Base-by-base conservation (phyloP, 2,329 filamentous ascomycete species). In the Aspergillus eucalypticola region DNA sequence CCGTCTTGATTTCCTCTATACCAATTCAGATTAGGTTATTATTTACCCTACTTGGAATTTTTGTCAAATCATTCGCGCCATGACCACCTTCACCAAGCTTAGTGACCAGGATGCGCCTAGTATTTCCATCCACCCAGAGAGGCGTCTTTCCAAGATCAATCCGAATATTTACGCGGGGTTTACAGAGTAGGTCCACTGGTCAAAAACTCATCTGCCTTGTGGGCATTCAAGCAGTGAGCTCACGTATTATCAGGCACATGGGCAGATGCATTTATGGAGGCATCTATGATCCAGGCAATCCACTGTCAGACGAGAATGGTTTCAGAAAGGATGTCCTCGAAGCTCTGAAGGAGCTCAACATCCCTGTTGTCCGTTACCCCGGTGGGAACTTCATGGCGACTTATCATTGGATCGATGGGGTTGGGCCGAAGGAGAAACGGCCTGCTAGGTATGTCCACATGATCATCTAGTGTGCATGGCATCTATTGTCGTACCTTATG, bases 191-290 rank as follows among this genome's bases (percentile, higher is more conserved):
- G 85, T 75, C 41, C 25, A 17, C 17, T 5, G 35, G 1, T 3
- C 32, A 17, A 21, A 21, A 3, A 15, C 23, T 15, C n/a, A 17
- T 25, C 23, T 48, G 53, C n/a, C 46, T 44, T 25, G 2, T 13
- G 25, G 27, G 15, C 29, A 42, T 19, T 1, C 5, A 17, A 7
- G 7, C 15, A 17, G 27, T 63, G 41, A n/a, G 63, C 60, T 71
- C 42, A 70, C 56, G 27, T 29, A 11, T 61, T 38, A 6, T 32
- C 66, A 91, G 89, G 69, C 91, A 95, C 76, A 95, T 95, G 90
- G 91, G 91, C 69, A 86, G 91, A 63, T 95, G 91, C 80, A 92
- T 95, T 71, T 94, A 95, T 73, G 90, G 90, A 64, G 91, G 91
- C 65, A 89, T 95, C 72, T 94, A 92, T 76, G 90, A 94, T 67